These are phyloP conservation scores for Pisolithus marmoratus DNA, from an alignment of 768 basidiomycete species.

Conservation along the genomic window DNA sequence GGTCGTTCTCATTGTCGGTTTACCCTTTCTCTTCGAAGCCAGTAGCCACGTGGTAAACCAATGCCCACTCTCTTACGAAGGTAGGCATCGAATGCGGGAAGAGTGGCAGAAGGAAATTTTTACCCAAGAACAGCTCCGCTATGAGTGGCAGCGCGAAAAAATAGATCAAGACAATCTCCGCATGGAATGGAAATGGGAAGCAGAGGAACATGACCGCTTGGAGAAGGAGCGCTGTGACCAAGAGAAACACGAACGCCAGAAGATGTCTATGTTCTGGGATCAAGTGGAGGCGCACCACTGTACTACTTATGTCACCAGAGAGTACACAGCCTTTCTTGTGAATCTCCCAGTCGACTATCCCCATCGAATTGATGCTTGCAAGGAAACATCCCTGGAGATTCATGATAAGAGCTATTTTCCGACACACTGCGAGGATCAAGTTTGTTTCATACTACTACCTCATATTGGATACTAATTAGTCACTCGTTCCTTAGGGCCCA, in stretches of 20 bases:
- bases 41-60: neutral
- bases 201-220: conserved; percentile 8
- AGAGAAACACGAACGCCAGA: conserved; percentile 14
- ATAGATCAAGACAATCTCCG: neutral
- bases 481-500: conserved; percentile 7
- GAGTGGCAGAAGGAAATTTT: neutral
- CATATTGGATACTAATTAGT: neutral
- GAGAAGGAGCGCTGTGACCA: conserved; percentile 11
- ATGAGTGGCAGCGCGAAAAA: neutral
- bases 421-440: conserved; percentile 17
- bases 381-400: conserved; percentile 15
- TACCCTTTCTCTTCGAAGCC: neutral
- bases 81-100: neutral
- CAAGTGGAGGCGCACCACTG: conserved; percentile 16
- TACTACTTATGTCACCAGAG: conserved; percentile 20
- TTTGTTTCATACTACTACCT: conserved; percentile 4
- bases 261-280: conserved; percentile 19
- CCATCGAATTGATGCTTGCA: conserved; percentile 18
- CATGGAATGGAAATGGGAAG: conserved; percentile 13
- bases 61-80: neutral
- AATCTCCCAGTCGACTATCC: conserved; percentile 23
- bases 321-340: conserved; percentile 24
- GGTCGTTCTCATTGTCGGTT: neutral
- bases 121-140: neutral
- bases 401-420: conserved; percentile 16